Base-by-base conservation (phyloP, 169 alveolate genomes). In the Miamiensis avidus region DNA sequence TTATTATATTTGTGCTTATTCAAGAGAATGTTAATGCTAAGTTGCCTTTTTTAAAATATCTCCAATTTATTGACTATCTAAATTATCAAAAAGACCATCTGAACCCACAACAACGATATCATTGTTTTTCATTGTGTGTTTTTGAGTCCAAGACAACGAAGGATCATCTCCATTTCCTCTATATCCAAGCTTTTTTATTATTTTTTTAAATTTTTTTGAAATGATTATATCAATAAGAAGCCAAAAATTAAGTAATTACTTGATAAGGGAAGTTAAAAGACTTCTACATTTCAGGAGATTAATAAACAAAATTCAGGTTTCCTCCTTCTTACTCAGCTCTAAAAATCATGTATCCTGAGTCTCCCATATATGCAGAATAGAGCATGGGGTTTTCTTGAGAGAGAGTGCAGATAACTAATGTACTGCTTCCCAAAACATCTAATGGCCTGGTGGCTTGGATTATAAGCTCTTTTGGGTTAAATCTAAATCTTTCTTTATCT, bases 51-150 rank as follows among this genome's bases (percentile, higher is more conserved):
- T 74, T 28, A 83, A 81, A 0, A 82, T 0, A 25, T 82, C 74
- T 72, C 77, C 78, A 11, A 94, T 89, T 75, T 91, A 33, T 20
- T 88, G 87, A 65, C 87, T 90, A 75, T 79, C 84, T 34, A 93
- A 27, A 85, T 94, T 94, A 79, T 94, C 97, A 87, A 86, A 91
- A 0, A 94, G 82, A 0, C 97, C 97, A 86, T 94, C 97, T 30
- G 95, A 79, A 15, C 91, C 96, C 31, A 94, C 77, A 64, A 94
- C 75, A 0, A 94, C 27, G 27, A 93, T 84, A 85, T 94, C 97
- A 69, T 89, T 85, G 25, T 89, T 82, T 76, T 91, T 64, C 29
- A 94, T 86, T 27, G 89, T 89, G 65, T 92, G 94, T 28, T 74
- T 75, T 31, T 85, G 34, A 4, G 29, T 74, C 49, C 83, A 75